Base-by-base conservation (phyloP, 2,329 filamentous ascomycete species). In the Orbilia ellipsospora region DNA sequence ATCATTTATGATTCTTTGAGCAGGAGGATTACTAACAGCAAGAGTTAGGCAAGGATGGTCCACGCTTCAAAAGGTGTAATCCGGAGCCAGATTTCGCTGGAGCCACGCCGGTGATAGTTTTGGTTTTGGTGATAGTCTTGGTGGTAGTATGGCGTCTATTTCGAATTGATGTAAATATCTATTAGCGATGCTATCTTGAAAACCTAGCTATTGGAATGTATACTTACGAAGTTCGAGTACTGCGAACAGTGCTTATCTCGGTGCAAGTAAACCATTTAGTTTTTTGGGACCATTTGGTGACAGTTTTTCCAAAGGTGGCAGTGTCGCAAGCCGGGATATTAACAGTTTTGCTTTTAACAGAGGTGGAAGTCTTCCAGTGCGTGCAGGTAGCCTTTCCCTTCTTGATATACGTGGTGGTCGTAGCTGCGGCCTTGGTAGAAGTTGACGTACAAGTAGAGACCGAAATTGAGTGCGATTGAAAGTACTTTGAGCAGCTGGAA, bases 301-400 rank as follows among this genome's bases (percentile, higher is more conserved):
- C 15, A 18, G 10, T 48, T 18, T 48, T 48, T 15, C 28, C 28
- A 23, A 59, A n/a, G 1, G 55, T 59, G 13, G 42, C 55, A 8
- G 55, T 59, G 44, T 23, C 36, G 18, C 55, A 59, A 40, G n/a
- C 55, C 20, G 6, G 31, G 20, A 36, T 59, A 8, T 36, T 31
- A 23, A 59, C 36, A 8, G 55, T 59, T 15, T 59, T 60, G 20
- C 18, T 48, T 26, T 18, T 45, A 10, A 20, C 23, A 23, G 15
- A 52, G n/a, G 56, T 48, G 20, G 55, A 59, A 4, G 28, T 59
- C 28, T 60, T 60, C 56, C 56, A 60, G 16, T 60, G 28, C 2
- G 42, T 50, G 16, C 18, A 13, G 12, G 40, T 60, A 3, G 36
- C 7, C 18, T 48, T 60, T 12, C 56, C 56, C 15, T 60, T 60